These are phyloP conservation scores for Hypoxylon fuscum DNA, from an alignment of 495 filamentous ascomycete species.

Conservation along the genomic window DNA sequence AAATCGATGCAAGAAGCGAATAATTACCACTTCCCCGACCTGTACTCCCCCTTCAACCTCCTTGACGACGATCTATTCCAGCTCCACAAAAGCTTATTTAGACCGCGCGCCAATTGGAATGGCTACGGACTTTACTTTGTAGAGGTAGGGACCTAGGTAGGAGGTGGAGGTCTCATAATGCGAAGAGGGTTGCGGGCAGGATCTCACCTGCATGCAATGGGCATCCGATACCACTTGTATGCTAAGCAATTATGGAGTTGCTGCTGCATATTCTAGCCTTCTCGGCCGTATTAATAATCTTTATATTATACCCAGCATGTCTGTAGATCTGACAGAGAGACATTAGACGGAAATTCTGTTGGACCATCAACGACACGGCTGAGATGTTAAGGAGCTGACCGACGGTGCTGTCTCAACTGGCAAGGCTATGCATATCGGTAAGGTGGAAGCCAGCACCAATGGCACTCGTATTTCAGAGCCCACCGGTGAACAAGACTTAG, in stretches of 20 bases:
- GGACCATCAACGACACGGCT: conserved; percentile 19
- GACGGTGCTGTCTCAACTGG: conserved; percentile 14
- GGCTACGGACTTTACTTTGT: not conserved
- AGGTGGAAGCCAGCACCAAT: not conserved
- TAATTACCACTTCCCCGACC: conserved; percentile 9
- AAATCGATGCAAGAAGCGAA: conserved; percentile 16
- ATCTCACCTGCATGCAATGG: conserved; percentile 12
- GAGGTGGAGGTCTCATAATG: not conserved
- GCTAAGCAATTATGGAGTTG: conserved; percentile 7
- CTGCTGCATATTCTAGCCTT: conserved; percentile 21
- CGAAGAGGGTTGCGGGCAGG: not conserved
- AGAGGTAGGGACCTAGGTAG: not conserved
- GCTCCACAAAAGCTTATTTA: conserved; percentile 49
- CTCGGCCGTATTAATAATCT: conserved; percentile 31
- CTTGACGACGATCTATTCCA: conserved; percentile 30
- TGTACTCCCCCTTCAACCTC: conserved; percentile 11
- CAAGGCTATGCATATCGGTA: not conserved
- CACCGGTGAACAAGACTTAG: conserved; percentile 25
- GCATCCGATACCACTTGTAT: conserved; percentile 20
- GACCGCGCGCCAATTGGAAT: conserved; percentile 34
- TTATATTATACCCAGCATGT: conserved; percentile 2
- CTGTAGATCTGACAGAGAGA: conserved; percentile 16
- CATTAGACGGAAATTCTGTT: conserved; percentile 6
- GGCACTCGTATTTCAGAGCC: not conserved
- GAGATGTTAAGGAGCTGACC: conserved; percentile 20